Percentiles rank a stretch among this genome's conserved stretches.
These are phyloP conservation scores for Nannochloropsis salina DNA, from an alignment of 108 stramenopile species.

Conservation along the genomic window DNA sequence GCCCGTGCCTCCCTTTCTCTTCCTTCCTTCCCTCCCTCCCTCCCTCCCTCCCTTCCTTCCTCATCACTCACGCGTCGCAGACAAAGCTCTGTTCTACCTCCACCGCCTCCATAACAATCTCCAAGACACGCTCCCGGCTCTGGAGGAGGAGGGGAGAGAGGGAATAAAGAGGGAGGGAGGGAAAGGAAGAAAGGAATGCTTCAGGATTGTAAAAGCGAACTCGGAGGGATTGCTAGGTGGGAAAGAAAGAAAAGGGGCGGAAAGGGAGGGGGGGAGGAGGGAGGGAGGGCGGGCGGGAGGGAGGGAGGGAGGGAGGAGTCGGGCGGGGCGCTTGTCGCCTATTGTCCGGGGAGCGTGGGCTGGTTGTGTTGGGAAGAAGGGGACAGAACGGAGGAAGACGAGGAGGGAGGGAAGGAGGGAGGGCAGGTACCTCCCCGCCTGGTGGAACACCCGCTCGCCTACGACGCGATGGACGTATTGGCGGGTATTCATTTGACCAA, in stretches of 20 bases:
- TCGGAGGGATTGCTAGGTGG: too few relatives aligned
- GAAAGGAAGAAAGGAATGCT: too few relatives aligned
- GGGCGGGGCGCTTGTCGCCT: too few relatives aligned
- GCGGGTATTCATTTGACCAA: background rate
- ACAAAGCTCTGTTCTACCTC: conserved; percentile 68
- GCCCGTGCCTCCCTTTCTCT: too few relatives aligned
- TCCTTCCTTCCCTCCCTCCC: too few relatives aligned
- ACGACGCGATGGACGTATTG: background rate
- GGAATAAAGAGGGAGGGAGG: background rate
- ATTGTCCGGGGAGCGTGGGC: background rate
- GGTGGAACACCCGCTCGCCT: background rate
- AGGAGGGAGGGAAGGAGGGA: background rate
- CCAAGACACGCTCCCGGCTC: background rate
- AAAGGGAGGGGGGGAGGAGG: background rate
- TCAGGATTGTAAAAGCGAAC: too few relatives aligned
- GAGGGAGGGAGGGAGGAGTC: too few relatives aligned
- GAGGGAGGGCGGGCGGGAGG: background rate
- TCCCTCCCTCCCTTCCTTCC: too few relatives aligned
- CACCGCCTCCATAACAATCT: conserved; percentile 40
- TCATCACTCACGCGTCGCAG: conserved; percentile 77
- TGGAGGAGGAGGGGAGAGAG: background rate
- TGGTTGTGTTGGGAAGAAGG: background rate
- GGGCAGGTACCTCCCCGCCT: background rate
- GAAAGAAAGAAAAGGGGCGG: conserved; percentile 4
- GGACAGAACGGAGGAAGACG: conserved; percentile 13